Conservation (phyloP, 1,284 basidiomycete genomes). For the Lentinula novae-zelandiae region DNA sequence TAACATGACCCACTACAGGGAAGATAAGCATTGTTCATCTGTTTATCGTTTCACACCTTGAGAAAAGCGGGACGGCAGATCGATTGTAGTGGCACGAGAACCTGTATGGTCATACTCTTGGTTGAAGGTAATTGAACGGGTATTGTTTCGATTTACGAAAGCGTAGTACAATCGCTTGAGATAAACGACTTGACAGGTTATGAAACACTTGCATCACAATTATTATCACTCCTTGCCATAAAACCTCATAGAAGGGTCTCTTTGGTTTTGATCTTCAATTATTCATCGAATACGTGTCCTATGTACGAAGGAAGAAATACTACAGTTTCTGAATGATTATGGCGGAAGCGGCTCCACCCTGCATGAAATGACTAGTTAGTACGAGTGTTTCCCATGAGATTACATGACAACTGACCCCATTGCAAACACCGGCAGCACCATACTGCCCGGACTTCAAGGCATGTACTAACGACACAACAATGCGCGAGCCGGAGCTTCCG, state of each 20-base stretch:
- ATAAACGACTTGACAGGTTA: too few species aligned
- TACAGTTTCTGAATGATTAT: constrained; percentile 86
- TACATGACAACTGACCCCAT: constrained; percentile 66
- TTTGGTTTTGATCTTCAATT: neutral
- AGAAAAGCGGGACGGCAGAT: too few species aligned
- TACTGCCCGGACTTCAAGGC: constrained; percentile 93
- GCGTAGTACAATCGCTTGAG: too few species aligned
- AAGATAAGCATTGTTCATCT: neutral
- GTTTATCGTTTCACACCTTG: neutral
- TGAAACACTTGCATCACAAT: too few species aligned
- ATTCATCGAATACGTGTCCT: neutral
- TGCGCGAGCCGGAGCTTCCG: constrained; percentile 93
- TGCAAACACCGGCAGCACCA: constrained; percentile 97
- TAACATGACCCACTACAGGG: neutral
- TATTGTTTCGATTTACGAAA: too few species aligned
- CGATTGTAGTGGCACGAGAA: neutral
- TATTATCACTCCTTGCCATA: too few species aligned
- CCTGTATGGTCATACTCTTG: neutral
- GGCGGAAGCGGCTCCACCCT: constrained; percentile 93
- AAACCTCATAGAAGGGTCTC: too few species aligned
- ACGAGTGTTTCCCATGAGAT: constrained; percentile 2
- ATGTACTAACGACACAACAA: constrained; percentile 93
- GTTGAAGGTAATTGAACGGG: too few species aligned
- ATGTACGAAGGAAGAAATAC: constrained; percentile 18
- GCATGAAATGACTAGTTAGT: constrained; percentile 14